Evolutionary conservation across 2,329 filamentous ascomycete species (phyloP).

Genomic region (Falciphora oryzae): DNA sequence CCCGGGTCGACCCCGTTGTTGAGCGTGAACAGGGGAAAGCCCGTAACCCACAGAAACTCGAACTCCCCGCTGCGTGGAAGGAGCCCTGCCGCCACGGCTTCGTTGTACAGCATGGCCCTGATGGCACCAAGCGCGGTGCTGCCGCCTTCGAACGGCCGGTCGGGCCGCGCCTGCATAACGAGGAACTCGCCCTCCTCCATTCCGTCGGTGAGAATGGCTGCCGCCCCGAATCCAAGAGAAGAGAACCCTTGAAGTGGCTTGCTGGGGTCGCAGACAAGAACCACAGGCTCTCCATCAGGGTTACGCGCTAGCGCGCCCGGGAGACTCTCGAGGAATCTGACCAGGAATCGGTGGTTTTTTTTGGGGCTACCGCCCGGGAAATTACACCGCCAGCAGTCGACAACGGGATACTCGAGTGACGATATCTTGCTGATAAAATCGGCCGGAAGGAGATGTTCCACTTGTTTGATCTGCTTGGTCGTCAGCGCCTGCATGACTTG

Average conservation of each 20-base stretch:
- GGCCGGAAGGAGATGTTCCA: slow-evolving; percentile 57
- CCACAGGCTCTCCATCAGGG: slow-evolving; percentile 69
- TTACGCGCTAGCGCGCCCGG: slow-evolving; percentile 60
- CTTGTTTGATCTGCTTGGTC: slow-evolving; percentile 50
- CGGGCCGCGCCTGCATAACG: slow-evolving; percentile 71
- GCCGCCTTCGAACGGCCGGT: slow-evolving; percentile 61
- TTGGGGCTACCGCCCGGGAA: slow-evolving; percentile 51
- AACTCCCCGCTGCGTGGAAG: slow-evolving; percentile 45
- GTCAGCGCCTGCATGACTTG: slow-evolving; percentile 16
- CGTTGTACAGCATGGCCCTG: slow-evolving; percentile 62
- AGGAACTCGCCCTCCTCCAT: slow-evolving; percentile 71
- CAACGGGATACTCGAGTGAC: slow-evolving; percentile 56
- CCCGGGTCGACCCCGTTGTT: slow-evolving; percentile 61
- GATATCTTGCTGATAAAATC: slow-evolving; percentile 73
- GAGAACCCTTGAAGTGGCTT: slow-evolving; percentile 73
- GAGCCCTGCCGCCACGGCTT: slow-evolving; percentile 58
- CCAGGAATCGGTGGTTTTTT: slow-evolving; percentile 56
- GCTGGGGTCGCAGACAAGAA: slow-evolving; percentile 68
- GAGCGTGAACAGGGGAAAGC: slow-evolving; percentile 90
- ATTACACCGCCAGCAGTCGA: slow-evolving; percentile 62
- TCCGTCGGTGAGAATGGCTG: slow-evolving; percentile 40
- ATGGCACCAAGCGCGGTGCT: slow-evolving; percentile 68
- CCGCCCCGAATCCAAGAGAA: slow-evolving; percentile 68
- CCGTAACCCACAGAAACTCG: slow-evolving; percentile 76
- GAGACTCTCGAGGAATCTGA: slow-evolving; percentile 59